phyloP scores from a whole-genome alignment of 164 flowering plant species.

The Liquidambar formosana region DNA sequence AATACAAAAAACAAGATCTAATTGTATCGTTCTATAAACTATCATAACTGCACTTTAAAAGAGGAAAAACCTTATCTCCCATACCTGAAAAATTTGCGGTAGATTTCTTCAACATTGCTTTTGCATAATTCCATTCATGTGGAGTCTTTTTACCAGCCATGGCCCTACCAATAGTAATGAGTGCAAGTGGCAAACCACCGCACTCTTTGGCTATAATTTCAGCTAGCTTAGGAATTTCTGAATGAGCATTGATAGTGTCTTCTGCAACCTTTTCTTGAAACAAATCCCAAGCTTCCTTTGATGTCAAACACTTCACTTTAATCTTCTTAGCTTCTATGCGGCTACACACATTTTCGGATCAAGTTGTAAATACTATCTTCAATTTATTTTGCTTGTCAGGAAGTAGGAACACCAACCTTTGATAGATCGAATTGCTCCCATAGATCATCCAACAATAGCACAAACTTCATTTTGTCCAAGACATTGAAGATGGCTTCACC shows the following conservation, averaged over 20 bases:
- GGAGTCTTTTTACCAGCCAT: slow-evolving; percentile 3
- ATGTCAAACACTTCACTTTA: background rate
- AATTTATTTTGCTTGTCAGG: background rate
- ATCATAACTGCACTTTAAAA: slow-evolving; percentile 10
- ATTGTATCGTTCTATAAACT: slow-evolving; percentile 7
- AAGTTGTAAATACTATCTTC: background rate
- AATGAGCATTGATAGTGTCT: background rate
- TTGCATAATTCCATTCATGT: slow-evolving; percentile 1
- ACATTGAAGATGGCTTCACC: background rate
- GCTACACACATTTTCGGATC: background rate
- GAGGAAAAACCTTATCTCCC: background rate
- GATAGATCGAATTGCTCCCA: background rate
- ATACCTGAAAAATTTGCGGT: background rate
- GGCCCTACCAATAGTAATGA: slow-evolving; percentile 14
- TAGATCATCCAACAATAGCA: background rate
- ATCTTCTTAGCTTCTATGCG: background rate
- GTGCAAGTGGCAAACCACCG: slow-evolving; percentile 20
- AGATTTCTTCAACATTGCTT: background rate
- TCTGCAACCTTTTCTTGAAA: too few species aligned
- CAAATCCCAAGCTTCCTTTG: too few species aligned
- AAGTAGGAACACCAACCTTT: background rate
- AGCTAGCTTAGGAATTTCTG: slow-evolving; percentile 6
- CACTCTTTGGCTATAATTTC: background rate
- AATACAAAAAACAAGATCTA: slow-evolving; percentile 6
- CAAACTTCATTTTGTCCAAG: background rate